phyloP scores from a whole-genome alignment of 208 protist species.

The Tetramitus jugosus region DNA sequence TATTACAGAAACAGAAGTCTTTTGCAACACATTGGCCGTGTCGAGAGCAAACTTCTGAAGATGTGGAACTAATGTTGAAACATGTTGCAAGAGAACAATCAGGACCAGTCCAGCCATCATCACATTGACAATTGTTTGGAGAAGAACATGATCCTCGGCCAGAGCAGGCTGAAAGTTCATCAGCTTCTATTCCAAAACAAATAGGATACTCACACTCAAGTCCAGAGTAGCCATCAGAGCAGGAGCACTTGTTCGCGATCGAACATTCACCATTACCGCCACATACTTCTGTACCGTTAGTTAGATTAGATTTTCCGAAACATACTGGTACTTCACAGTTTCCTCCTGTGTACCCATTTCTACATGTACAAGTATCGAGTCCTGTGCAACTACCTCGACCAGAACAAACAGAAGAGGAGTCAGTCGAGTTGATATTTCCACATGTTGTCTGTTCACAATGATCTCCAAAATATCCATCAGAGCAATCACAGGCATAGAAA shows the following conservation, averaged over 20 bases:
- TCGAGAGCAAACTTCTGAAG: not conserved
- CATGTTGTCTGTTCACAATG: not conserved
- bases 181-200: not conserved
- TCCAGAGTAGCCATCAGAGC: not conserved
- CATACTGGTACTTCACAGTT: not conserved
- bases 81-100: not conserved
- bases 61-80: not conserved
- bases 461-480: not conserved
- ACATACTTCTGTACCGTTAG: not conserved
- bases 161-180: not conserved
- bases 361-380: not conserved
- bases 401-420: not conserved
- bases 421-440: not conserved
- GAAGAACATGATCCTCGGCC: not conserved
- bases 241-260: not conserved
- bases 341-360: not conserved
- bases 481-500: not conserved
- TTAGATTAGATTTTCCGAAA: not conserved
- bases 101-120: not conserved
- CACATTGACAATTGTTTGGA: not conserved
- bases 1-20: not conserved
- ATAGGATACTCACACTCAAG: not conserved
- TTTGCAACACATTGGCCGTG: not conserved
- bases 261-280: not conserved
- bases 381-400: not conserved